Evolutionary conservation across 148 eudicot species (phyloP).

Genomic region (Rhododendron molle): DNA sequence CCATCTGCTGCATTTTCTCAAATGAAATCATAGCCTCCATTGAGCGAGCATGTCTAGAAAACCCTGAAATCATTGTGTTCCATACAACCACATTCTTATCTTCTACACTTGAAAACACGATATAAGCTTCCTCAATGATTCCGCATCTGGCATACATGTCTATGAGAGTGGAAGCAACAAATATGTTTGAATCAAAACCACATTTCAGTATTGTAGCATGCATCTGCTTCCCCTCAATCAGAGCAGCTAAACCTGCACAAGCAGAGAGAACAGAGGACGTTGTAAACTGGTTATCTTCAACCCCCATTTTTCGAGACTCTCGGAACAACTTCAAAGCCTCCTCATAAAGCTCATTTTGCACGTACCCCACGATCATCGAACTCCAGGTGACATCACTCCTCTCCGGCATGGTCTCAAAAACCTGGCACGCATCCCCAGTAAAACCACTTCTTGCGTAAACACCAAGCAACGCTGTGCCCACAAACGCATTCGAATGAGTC

Average conservation of each 20-base stretch:
- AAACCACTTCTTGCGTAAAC: constrained; percentile 65
- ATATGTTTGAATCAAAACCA: constrained; percentile 40
- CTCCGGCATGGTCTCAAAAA: constrained; percentile 54
- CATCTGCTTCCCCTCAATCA: constrained; percentile 63
- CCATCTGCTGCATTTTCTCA: constrained; percentile 80
- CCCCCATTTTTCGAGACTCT: constrained; percentile 30
- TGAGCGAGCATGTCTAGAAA: constrained; percentile 64
- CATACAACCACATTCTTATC: constrained; percentile 48
- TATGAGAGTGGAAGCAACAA: constrained; percentile 55
- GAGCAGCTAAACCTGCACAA: constrained; percentile 64
- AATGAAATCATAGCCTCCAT: constrained; percentile 60
- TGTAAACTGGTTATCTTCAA: constrained; percentile 42
- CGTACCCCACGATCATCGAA: constrained; percentile 66
- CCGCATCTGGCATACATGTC: constrained; percentile 81
- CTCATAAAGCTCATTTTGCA: constrained; percentile 65
- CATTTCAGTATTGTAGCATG: constrained; percentile 47
- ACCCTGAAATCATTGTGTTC: constrained; percentile 82
- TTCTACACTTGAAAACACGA: constrained; percentile 41
- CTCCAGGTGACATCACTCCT: constrained; percentile 76
- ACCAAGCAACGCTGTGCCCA: constrained; percentile 81
- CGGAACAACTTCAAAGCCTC: constrained; percentile 57
- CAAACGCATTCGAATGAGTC: constrained; percentile 49
- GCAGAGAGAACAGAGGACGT: constrained; percentile 66
- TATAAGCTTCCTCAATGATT: constrained; percentile 49
- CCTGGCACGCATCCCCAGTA: constrained; percentile 47